Base-by-base conservation (phyloP, 148 eudicot species). In the Linanthus parryae region DNA sequence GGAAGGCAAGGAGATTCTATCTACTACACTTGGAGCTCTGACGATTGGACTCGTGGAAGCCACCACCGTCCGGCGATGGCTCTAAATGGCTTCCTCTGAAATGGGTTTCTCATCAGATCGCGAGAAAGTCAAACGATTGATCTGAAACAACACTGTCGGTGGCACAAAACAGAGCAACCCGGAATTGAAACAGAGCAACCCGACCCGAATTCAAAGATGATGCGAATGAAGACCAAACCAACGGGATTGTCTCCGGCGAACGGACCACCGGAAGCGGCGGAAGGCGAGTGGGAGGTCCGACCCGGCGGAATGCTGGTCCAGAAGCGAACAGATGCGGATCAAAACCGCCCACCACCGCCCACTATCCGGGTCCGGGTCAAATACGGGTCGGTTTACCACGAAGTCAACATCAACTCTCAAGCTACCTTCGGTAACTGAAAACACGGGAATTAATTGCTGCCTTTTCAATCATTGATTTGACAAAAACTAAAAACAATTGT, bases 231-330 rank as follows among this genome's bases (percentile, higher is more conserved):
- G 79, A 85, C 74, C 53, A 80, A 53, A 48, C 42, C 71, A 22
- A 59, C 76, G 5, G 78, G 56, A 44, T 51, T 66, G 56, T 68
- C 85, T 7, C 71, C 68, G 8, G 26, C n/a, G 52, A n/a, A n/a
- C n/a, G n/a, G n/a, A n/a, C n/a, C n/a, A n/a, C n/a, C n/a, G n/a
- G n/a, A n/a, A n/a, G n/a, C n/a, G n/a, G n/a, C n/a, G n/a, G n/a
- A n/a, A n/a, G 71, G 67, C 19, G 85, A 86, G 29, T 86, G 95
- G 95, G 97, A 90, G 75, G 42, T 90, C 48, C 61, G 97, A 28
- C 95, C 97, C 0, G 77, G 92, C 24, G 97, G 97, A 56, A 86
- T 90, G 97, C 38, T 90, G 51, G 97, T 90, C 7, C 94, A 86
- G 72, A 90, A 80, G 44, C 68, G 95, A 25, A 65, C 72, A 26